phyloP scores from a whole-genome alignment of 345 rosid species.

The Streptanthus diversifolius region DNA sequence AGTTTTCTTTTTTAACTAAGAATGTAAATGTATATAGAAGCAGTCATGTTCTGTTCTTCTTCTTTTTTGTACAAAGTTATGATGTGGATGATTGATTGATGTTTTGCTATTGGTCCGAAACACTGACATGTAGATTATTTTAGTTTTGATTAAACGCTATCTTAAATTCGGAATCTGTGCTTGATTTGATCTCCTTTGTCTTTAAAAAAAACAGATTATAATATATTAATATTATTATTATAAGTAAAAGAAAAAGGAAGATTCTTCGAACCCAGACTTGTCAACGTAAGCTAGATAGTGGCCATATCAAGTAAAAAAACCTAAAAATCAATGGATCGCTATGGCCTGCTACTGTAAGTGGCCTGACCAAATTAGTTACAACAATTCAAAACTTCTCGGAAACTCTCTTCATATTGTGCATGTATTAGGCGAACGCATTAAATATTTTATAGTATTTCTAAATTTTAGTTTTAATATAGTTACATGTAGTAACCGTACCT shows the following conservation, averaged over 20 bases:
- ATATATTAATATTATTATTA: background rate
- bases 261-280: conserved; percentile 9
- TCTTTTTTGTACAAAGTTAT: background rate
- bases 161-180: conserved; percentile 11
- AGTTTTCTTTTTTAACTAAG: conserved; percentile 2
- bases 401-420: background rate
- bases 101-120: conserved; percentile 19
- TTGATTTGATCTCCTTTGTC: conserved; percentile 9
- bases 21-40: conserved; percentile 25
- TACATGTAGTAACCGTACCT: background rate
- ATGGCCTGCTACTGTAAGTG: conserved; percentile 15
- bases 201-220: background rate
- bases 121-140: conserved; percentile 23
- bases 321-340: conserved; percentile 6
- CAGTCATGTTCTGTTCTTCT: conserved; percentile 2
- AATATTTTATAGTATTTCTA: background rate
- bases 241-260: background rate
- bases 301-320: conserved; percentile 25
- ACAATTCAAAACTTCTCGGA: background rate
- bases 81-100: conserved; percentile 21
- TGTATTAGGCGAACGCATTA: conserved; percentile 14
- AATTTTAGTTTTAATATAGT: background rate
- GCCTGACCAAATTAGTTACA: conserved; percentile 23
- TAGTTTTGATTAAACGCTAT: conserved; percentile 11
- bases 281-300: conserved; percentile 14